These are phyloP conservation scores for Penicillium paxilli DNA, from an alignment of 495 filamentous ascomycete species.

Conservation along the genomic window DNA sequence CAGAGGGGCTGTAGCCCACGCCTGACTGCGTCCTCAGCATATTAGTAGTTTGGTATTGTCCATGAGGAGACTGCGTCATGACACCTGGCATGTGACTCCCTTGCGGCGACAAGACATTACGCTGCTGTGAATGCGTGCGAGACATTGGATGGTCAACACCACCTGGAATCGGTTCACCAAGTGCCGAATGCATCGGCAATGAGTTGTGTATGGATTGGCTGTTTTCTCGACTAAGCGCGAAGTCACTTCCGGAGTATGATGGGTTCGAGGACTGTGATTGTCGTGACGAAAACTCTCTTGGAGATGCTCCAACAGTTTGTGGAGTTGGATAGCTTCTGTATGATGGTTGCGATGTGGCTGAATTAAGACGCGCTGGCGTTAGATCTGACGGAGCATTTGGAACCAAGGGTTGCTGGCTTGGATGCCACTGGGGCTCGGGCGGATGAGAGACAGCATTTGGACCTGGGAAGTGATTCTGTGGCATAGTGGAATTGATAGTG, in stretches of 20 bases:
- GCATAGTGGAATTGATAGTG: background rate
- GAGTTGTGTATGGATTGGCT: background rate
- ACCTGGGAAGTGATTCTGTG: slow-evolving; percentile 43
- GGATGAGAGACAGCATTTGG: slow-evolving; percentile 59
- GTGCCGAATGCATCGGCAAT: background rate
- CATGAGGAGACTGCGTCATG: slow-evolving; percentile 6
- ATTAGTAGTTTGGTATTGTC: slow-evolving; percentile 12
- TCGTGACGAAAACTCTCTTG: background rate
- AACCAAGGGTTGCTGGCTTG: background rate
- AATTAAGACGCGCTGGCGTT: background rate
- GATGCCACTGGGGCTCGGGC: slow-evolving; percentile 31
- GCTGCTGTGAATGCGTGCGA: slow-evolving; percentile 17
- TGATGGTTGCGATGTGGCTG: slow-evolving; percentile 4
- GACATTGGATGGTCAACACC: slow-evolving; percentile 2
- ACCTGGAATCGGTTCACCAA: background rate
- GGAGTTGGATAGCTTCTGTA: slow-evolving; percentile 7
- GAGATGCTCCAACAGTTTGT: slow-evolving; percentile 4
- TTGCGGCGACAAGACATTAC: background rate
- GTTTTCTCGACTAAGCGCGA: background rate
- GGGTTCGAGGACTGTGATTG: slow-evolving; percentile 3
- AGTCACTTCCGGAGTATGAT: background rate
- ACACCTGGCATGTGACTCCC: background rate
- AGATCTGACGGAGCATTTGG: background rate
- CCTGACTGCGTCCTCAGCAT: slow-evolving; percentile 14
- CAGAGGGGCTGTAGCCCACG: background rate